Conservation (phyloP, 2,329 filamentous ascomycete species). For the Pseudogymnoascus sp. region DNA sequence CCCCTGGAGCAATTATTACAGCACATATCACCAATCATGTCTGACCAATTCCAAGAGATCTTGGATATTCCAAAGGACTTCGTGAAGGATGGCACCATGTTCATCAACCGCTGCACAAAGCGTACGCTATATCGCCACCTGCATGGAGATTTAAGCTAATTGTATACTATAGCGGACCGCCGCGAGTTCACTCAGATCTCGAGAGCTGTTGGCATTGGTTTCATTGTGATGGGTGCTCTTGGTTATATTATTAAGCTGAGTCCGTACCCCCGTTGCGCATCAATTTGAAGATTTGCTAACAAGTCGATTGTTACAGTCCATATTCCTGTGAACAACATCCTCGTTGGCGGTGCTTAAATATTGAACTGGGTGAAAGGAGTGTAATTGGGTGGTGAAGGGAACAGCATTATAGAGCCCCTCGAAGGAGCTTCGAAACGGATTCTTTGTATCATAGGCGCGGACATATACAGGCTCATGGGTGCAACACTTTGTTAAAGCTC, state of each 20-base stretch:
- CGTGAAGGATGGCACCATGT: constrained; percentile 35
- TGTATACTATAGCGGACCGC: constrained; percentile 28
- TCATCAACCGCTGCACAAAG: constrained; percentile 38
- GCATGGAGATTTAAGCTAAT: neutral
- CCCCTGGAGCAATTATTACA: neutral
- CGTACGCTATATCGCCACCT: constrained; percentile 26
- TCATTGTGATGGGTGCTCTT: constrained; percentile 45
- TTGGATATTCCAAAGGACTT: constrained; percentile 46
- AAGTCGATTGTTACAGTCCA: constrained; percentile 31
- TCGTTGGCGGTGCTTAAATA: constrained; percentile 33
- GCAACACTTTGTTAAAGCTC: constrained; percentile 8
- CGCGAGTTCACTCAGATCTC: constrained; percentile 39
- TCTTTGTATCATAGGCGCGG: constrained; percentile 7
- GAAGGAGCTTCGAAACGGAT: constrained; percentile 6
- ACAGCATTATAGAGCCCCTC: constrained; percentile 1
- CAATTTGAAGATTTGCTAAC: neutral
- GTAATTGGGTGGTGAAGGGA: constrained; percentile 5
- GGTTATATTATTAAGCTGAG: constrained; percentile 45
- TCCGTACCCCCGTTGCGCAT: constrained; percentile 19
- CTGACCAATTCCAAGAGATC: constrained; percentile 50
- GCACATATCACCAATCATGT: constrained; percentile 29
- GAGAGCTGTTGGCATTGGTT: constrained; percentile 44
- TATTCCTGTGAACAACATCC: constrained; percentile 46
- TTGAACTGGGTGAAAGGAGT: neutral
- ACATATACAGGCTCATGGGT: constrained; percentile 4